Conservation (phyloP, 2,329 filamentous ascomycete species). For the Pseudofabraea citricarpa region DNA sequence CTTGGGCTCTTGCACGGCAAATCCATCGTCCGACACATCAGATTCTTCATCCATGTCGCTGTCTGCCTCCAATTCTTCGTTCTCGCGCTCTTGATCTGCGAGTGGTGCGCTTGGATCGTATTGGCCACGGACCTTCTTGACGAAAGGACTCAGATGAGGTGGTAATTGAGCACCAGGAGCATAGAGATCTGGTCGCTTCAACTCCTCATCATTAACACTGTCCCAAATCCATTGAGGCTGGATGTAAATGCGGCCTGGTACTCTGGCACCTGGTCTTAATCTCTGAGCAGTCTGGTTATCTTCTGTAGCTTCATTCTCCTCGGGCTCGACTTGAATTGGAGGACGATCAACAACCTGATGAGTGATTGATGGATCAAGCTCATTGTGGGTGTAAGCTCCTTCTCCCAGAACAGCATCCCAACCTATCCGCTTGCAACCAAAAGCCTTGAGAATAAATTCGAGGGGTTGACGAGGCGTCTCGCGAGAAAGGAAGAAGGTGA, state of each 20-base stretch:
- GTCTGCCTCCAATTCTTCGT: conserved; percentile 70
- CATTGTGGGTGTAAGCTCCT: conserved; percentile 86
- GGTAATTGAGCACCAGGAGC: conserved; percentile 85
- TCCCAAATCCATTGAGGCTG: conserved; percentile 99
- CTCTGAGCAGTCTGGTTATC: conserved; percentile 60
- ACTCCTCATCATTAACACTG: conserved; percentile 84
- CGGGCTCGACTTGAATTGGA: conserved; percentile 54
- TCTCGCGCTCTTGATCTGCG: conserved; percentile 83
- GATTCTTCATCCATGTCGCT: conserved; percentile 42
- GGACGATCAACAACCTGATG: conserved; percentile 96
- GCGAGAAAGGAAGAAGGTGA: conserved; percentile 88
- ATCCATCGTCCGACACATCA: conserved; percentile 32
- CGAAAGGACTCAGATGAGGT: conserved; percentile 93
- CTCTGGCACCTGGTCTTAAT: conserved; percentile 59
- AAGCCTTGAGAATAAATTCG: conserved; percentile 88
- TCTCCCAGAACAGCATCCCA: conserved; percentile 91
- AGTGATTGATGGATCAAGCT: conserved; percentile 83
- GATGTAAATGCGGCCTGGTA: conserved; percentile 88
- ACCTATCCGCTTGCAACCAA: conserved; percentile 92
- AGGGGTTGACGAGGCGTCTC: conserved; percentile 87
- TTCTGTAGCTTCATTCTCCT: conserved; percentile 43
- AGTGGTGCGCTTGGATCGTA: conserved; percentile 88
- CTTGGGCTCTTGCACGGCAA: conserved; percentile 43
- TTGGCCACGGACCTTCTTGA: conserved; percentile 77
- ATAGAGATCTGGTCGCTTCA: conserved; percentile 83